Evolutionary conservation across 2,329 filamentous ascomycete species (phyloP).

Genomic region (Tolypocladium nubicola): DNA sequence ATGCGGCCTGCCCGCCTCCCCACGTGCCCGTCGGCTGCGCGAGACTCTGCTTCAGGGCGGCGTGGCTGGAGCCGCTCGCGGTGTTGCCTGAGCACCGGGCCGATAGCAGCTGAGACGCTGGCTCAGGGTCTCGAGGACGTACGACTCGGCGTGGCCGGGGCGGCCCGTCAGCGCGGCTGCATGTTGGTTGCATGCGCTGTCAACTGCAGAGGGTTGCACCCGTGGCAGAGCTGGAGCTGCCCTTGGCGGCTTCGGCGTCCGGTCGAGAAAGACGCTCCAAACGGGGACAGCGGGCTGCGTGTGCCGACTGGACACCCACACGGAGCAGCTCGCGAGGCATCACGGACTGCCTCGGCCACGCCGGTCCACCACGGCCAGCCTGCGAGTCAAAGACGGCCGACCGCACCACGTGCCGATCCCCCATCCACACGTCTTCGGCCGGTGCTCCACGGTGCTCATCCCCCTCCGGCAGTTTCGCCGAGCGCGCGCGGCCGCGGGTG

Average conservation of each 20-base stretch:
- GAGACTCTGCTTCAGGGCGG: background rate
- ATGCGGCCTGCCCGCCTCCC: background rate
- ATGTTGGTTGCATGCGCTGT: background rate
- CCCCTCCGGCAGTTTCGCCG: background rate
- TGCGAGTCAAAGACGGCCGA: background rate
- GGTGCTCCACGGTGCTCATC: background rate
- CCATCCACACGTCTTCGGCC: background rate
- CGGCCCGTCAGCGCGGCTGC: background rate
- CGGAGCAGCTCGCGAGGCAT: too few species aligned
- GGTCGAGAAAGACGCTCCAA: too few species aligned
- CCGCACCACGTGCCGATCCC: background rate
- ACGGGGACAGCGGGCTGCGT: background rate
- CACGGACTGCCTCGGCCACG: too few species aligned
- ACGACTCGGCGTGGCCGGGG: background rate
- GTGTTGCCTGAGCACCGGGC: background rate
- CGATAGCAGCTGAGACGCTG: background rate
- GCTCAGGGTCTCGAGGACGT: too few species aligned
- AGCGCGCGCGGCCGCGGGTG: background rate
- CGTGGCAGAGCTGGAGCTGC: background rate
- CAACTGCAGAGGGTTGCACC: background rate
- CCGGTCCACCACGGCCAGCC: too few species aligned
- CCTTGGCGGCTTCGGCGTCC: too few species aligned
- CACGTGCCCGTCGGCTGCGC: background rate
- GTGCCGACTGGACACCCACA: background rate
- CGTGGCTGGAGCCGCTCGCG: background rate